Percentiles rank a stretch among this genome's conserved stretches.
Evolutionary conservation across 2,329 filamentous ascomycete genomes (phyloP).

Genomic region (Diaporthe destruens): DNA sequence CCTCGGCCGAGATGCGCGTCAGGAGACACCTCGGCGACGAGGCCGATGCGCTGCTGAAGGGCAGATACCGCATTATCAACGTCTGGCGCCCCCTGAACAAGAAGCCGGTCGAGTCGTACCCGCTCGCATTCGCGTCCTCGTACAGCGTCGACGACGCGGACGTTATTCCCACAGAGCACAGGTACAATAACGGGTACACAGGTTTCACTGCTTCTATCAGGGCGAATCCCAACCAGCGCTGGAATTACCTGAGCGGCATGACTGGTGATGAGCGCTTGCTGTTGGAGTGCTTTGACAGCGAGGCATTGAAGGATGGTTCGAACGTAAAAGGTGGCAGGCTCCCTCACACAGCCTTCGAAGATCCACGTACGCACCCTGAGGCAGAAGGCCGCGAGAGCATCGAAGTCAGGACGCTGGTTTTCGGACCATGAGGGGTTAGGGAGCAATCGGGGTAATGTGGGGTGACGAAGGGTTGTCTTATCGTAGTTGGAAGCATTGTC

Average conservation of each 20-base stretch:
- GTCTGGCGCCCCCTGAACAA: slow-evolving; percentile 80
- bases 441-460: not conserved
- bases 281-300: slow-evolving; percentile 83
- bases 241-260: slow-evolving; percentile 88
- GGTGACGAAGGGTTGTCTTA: not conserved
- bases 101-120: slow-evolving; percentile 73
- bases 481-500: not conserved
- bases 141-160: slow-evolving; percentile 71
- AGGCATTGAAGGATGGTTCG: slow-evolving; percentile 62
- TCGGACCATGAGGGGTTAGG: slow-evolving; percentile 66
- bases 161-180: slow-evolving; percentile 78
- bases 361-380: slow-evolving; percentile 77
- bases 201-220: slow-evolving; percentile 81
- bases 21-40: slow-evolving; percentile 74
- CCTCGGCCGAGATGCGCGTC: slow-evolving; percentile 76
- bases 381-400: slow-evolving; percentile 86
- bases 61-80: slow-evolving; percentile 86
- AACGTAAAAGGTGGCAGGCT: slow-evolving; percentile 66
- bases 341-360: slow-evolving; percentile 84
- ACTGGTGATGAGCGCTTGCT: slow-evolving; percentile 77
- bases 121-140: slow-evolving; percentile 77
- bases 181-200: slow-evolving; percentile 75
- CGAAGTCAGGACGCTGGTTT: slow-evolving; percentile 87
- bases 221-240: slow-evolving; percentile 73
- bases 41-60: slow-evolving; percentile 73